Conservation (phyloP, 768 basidiomycete genomes). For the Clitopilus hobsonii region DNA sequence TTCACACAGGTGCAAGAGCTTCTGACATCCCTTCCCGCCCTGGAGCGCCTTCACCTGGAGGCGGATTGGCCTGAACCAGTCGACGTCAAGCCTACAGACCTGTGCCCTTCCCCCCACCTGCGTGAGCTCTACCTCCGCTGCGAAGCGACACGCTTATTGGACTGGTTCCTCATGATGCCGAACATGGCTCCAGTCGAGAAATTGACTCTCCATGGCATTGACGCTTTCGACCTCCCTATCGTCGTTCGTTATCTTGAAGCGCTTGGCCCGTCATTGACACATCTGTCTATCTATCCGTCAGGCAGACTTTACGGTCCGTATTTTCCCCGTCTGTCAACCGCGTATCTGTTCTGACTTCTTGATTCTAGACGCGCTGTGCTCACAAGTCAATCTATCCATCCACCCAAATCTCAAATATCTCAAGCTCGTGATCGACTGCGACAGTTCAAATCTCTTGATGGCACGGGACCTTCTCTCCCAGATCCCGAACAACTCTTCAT, state of each 20-base stretch:
- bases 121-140: slow-evolving; percentile 12
- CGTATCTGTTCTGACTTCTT: not conserved
- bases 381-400: slow-evolving; percentile 8
- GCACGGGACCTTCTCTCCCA: slow-evolving; percentile 6
- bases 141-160: slow-evolving; percentile 10
- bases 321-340: not conserved
- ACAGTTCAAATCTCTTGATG: slow-evolving; percentile 5
- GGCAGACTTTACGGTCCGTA: slow-evolving; percentile 7
- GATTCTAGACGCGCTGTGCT: slow-evolving; percentile 6
- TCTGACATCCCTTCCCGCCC: slow-evolving; percentile 9
- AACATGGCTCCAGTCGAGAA: slow-evolving; percentile 7
- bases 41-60: slow-evolving; percentile 10
- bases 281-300: slow-evolving; percentile 6
- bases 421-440: slow-evolving; percentile 10
- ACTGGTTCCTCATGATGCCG: slow-evolving; percentile 11
- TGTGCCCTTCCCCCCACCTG: slow-evolving; percentile 5
- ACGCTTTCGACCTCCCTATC: slow-evolving; percentile 6
- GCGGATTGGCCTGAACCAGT: slow-evolving; percentile 11
- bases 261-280: slow-evolving; percentile 9
- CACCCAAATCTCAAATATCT: slow-evolving; percentile 8
- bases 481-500: slow-evolving; percentile 6
- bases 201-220: slow-evolving; percentile 10
- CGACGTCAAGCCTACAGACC: not conserved
- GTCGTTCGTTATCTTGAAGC: slow-evolving; percentile 9
- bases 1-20: slow-evolving; percentile 10